A percentile compares a stretch with the other conserved stretches of the same genome.
These are phyloP conservation scores for Lipomyces kockii DNA, from an alignment of 805 yeast species.

Conservation along the genomic window DNA sequence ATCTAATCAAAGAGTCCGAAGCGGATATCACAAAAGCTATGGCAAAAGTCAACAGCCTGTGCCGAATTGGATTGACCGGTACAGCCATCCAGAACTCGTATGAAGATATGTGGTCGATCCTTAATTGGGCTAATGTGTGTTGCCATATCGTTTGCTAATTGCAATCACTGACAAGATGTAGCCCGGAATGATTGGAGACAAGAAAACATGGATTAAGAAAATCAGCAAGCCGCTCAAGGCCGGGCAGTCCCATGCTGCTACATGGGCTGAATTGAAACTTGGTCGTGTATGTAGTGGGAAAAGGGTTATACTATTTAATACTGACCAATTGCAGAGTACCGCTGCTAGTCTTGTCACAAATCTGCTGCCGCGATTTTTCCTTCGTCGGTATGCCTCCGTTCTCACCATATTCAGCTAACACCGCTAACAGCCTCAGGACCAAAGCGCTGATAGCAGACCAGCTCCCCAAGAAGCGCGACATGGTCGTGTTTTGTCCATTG, in stretches of 20 bases:
- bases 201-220: conserved; percentile 13
- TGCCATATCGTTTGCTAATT: background rate
- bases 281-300: conserved; percentile 12
- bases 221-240: conserved; percentile 25
- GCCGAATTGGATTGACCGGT: conserved; percentile 35
- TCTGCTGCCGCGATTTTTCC: conserved; percentile 22
- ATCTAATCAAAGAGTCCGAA: conserved; percentile 18
- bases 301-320: background rate
- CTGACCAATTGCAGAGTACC: background rate
- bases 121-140: conserved; percentile 28
- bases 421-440: conserved; percentile 14
- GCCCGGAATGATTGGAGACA: conserved; percentile 26
- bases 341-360: conserved; percentile 15
- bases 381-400: conserved; percentile 13
- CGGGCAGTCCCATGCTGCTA: conserved; percentile 30
- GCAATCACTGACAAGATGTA: background rate
- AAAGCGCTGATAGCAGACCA: conserved; percentile 33
- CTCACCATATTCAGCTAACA: background rate
- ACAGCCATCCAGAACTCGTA: conserved; percentile 33
- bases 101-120: conserved; percentile 30
- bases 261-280: conserved; percentile 15
- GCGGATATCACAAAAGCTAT: conserved; percentile 24
- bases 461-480: conserved; percentile 30
- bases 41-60: conserved; percentile 23
- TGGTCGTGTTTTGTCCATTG: conserved; percentile 29